These are phyloP conservation scores for Chlorella sp. DNA, from an alignment of 139 green algal species.

Conservation along the genomic window DNA sequence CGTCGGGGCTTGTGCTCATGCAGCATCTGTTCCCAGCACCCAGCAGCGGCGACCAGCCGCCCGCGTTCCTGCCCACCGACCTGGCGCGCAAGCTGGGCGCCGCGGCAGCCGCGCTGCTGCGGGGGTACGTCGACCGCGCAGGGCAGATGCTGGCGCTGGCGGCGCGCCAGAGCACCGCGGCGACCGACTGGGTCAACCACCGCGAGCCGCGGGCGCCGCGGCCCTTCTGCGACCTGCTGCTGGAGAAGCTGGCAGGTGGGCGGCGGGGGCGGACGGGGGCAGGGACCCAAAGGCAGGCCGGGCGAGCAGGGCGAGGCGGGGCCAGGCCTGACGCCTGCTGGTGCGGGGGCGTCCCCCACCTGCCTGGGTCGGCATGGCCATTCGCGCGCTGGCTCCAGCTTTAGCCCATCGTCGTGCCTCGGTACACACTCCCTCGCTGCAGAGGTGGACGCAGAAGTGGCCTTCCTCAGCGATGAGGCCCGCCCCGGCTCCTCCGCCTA, in stretches of 20 bases:
- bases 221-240: conserved; percentile 64
- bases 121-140: conserved; percentile 66
- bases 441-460: conserved; percentile 40
- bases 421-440: neutral
- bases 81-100: conserved; percentile 50
- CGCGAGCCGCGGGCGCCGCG: conserved; percentile 61
- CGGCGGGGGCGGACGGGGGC: neutral
- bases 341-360: neutral
- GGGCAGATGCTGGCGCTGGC: conserved; percentile 60
- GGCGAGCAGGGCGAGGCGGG: too few species aligned
- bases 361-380: too few species aligned
- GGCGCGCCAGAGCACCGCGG: conserved; percentile 43
- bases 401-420: too few species aligned
- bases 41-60: conserved; percentile 52
- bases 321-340: too few species aligned
- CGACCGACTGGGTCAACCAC: conserved; percentile 54
- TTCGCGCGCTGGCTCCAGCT: neutral
- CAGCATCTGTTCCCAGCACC: conserved; percentile 50
- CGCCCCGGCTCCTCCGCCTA: neutral
- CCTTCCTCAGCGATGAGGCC: conserved; percentile 47
- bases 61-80: conserved; percentile 62
- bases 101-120: conserved; percentile 52
- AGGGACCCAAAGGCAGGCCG: too few species aligned
- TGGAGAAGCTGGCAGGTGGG: conserved; percentile 52
- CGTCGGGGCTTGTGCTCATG: conserved; percentile 64